Conservation (phyloP, 495 filamentous ascomycete species). For the Chaetomium cochliodes region DNA sequence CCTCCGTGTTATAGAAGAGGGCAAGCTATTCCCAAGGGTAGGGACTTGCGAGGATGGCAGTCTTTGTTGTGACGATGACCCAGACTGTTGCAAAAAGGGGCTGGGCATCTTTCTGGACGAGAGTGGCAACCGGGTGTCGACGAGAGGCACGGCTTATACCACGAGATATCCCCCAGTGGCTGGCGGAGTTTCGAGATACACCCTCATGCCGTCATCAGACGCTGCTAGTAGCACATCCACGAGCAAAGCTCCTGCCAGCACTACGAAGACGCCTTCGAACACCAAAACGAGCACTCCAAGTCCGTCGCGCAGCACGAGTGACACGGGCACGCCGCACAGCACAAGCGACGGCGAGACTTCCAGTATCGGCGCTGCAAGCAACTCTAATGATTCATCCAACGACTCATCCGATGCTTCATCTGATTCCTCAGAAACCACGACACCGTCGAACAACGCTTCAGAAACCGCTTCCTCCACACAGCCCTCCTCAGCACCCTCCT, state of each 20-base stretch:
- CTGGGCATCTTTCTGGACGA: slow-evolving; percentile 14
- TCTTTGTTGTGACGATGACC: slow-evolving; percentile 5
- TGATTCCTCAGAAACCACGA: background rate
- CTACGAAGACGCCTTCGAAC: too few relatives aligned
- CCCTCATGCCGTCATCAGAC: background rate
- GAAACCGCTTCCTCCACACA: too few relatives aligned
- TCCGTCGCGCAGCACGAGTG: too few relatives aligned
- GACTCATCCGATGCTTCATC: background rate
- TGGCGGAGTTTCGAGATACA: background rate
- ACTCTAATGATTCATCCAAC: too few relatives aligned
- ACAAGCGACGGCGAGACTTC: too few relatives aligned
- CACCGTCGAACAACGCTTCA: background rate
- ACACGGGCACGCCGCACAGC: too few relatives aligned
- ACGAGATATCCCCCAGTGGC: background rate
- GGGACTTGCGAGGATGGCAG: slow-evolving; percentile 1
- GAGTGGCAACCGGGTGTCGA: background rate
- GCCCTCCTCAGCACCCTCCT: background rate
- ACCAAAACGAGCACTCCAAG: too few relatives aligned
- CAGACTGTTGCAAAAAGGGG: background rate
- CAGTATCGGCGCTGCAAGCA: too few relatives aligned
- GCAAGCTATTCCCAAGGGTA: background rate
- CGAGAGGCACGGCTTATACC: background rate
- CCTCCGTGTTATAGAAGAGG: background rate
- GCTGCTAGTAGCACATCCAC: background rate
- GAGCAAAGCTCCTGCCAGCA: background rate